These are phyloP conservation scores for Penicillium samsonianum DNA, from an alignment of 495 filamentous ascomycete genomes.

Conservation along the genomic window DNA sequence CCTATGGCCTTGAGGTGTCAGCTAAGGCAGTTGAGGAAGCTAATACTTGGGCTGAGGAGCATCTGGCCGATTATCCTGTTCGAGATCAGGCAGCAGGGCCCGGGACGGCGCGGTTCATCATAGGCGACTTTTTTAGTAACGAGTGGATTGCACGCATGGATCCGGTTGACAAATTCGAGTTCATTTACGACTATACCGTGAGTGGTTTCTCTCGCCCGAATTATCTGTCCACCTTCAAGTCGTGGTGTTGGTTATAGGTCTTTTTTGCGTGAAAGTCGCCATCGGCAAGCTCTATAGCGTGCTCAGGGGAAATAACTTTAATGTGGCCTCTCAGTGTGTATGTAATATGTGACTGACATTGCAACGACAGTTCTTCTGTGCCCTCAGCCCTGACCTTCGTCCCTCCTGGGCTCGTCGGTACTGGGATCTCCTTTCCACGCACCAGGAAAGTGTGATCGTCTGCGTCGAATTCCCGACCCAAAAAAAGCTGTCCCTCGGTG, in stretches of 20 bases:
- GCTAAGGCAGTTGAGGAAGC: neutral
- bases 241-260: neutral
- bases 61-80: neutral
- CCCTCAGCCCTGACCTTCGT: neutral
- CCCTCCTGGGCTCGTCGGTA: neutral
- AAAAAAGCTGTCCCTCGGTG: neutral
- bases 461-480: neutral
- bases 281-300: neutral
- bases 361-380: neutral
- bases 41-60: neutral
- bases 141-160: neutral
- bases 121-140: neutral
- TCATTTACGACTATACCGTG: neutral
- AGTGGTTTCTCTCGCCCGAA: neutral
- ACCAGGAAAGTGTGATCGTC: neutral
- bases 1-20: neutral
- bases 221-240: neutral
- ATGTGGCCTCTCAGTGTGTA: neutral
- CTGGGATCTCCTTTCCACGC: neutral
- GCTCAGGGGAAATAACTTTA: neutral
- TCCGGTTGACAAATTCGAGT: neutral
- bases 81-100: neutral
- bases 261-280: neutral
- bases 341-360: neutral
- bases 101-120: neutral